A percentile compares a stretch with the other conserved stretches of the same genome.
Evolutionary conservation across 352 stramenopile species (phyloP).

Genomic region (Phytopythium oedochilum): DNA sequence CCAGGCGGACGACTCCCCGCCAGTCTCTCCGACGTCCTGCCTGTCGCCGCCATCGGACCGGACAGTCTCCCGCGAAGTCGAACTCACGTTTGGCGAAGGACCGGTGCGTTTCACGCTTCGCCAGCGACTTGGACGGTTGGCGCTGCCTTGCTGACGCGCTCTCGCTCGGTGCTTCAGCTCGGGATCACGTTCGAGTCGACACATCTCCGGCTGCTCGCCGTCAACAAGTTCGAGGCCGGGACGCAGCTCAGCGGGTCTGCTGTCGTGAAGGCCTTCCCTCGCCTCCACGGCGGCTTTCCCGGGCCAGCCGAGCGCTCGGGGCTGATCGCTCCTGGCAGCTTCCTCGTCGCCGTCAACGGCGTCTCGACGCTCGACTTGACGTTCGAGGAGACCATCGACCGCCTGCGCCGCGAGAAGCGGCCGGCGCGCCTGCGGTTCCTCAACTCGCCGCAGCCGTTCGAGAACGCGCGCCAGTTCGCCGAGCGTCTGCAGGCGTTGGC

Average conservation of each 20-base stretch:
- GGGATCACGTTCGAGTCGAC: constrained; percentile 79
- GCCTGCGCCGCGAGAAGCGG: constrained; percentile 35
- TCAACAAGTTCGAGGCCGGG: constrained; percentile 41
- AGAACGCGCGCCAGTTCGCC: constrained; percentile 55
- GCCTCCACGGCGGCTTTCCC: constrained; percentile 47
- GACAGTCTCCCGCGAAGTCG: constrained; percentile 29
- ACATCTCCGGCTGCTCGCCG: constrained; percentile 54
- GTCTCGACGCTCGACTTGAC: constrained; percentile 54
- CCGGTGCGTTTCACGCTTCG: constrained; percentile 29
- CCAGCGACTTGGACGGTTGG: too few species aligned
- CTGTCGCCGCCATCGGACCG: neutral
- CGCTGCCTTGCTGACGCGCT: neutral
- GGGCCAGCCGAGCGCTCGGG: constrained; percentile 60
- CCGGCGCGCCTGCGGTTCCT: constrained; percentile 61
- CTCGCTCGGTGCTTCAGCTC: constrained; percentile 25
- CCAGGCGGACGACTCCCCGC: neutral
- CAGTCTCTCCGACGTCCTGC: neutral
- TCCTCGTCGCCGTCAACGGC: constrained; percentile 69
- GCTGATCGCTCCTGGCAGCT: constrained; percentile 44
- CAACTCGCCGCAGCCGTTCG: constrained; percentile 39
- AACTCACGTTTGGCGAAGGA: constrained; percentile 63
- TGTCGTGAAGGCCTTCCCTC: constrained; percentile 63
- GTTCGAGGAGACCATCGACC: constrained; percentile 61
- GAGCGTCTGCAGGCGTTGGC: constrained; percentile 49
- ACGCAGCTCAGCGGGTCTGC: constrained; percentile 39